Evolutionary conservation across 225 moss, liverwort and hornwort species (phyloP).

Genomic region (Rhytidiadelphus loreus): DNA sequence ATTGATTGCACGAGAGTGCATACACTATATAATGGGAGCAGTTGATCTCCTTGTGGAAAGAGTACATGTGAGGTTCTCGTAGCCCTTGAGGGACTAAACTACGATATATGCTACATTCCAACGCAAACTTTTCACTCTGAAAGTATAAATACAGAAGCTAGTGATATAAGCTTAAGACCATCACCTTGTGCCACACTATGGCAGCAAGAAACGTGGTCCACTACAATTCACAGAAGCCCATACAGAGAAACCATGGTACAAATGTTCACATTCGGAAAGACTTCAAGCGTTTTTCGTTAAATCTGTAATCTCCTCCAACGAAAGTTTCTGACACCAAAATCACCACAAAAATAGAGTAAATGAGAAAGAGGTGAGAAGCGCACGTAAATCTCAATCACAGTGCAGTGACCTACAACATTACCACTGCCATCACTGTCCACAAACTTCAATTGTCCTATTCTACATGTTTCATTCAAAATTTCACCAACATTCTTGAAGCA

Average conservation of each 20-base stretch:
- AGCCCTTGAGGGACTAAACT: not conserved
- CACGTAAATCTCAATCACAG: not conserved
- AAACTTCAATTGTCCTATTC: not conserved
- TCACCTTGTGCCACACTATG: not conserved
- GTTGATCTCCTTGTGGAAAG: not conserved
- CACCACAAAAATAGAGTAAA: not conserved
- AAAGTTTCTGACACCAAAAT: constrained; percentile 39
- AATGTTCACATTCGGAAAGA: not conserved
- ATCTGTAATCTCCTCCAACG: constrained; percentile 50
- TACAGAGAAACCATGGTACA: not conserved
- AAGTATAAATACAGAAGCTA: constrained; percentile 5
- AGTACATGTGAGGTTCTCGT: not conserved
- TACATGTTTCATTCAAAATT: not conserved
- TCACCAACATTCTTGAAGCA: not conserved
- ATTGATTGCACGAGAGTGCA: not conserved
- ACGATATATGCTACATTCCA: not conserved
- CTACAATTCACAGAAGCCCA: not conserved
- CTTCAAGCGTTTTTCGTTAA: constrained; percentile 48
- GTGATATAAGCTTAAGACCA: not conserved
- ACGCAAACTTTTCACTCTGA: constrained; percentile 10
- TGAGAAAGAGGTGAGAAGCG: not conserved
- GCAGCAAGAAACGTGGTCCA: not conserved
- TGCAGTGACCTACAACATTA: not conserved
- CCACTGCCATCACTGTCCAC: not conserved
- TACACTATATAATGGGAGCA: not conserved